phyloP scores from a whole-genome alignment of 2,329 filamentous ascomycete genomes.

The Penicillium sp. region DNA sequence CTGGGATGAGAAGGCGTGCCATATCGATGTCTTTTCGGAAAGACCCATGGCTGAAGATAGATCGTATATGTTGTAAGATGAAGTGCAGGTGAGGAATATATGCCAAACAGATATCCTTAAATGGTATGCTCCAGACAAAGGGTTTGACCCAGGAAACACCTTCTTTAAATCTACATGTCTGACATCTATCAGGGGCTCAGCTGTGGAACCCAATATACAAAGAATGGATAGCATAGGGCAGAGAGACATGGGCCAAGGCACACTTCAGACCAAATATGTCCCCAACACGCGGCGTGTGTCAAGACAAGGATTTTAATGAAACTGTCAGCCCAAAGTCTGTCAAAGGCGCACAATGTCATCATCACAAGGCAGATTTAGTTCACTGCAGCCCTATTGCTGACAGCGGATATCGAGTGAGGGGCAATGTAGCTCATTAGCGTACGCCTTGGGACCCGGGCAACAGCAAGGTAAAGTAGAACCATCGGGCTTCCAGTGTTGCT shows the following conservation, averaged over 20 bases:
- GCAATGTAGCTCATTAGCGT: not conserved
- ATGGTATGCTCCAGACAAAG: not conserved
- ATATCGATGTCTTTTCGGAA: slow-evolving; percentile 5
- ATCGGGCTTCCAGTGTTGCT: not conserved
- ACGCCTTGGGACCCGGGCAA: no score
- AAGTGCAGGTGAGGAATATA: not conserved
- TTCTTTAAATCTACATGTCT: not conserved
- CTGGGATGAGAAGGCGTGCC: slow-evolving; percentile 11
- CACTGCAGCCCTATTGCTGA: not conserved
- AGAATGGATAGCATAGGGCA: not conserved
- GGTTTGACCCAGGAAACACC: not conserved
- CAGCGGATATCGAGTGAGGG: not conserved
- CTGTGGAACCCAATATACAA: not conserved
- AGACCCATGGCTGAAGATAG: slow-evolving; percentile 10
- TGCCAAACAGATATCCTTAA: not conserved
- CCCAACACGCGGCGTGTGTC: not conserved
- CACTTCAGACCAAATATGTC: not conserved
- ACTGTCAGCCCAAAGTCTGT: not conserved
- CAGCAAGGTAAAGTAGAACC: not conserved
- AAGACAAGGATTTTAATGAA: not conserved
- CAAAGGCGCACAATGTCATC: no score
- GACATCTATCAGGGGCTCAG: not conserved
- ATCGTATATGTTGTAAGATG: not conserved
- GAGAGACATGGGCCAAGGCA: not conserved
- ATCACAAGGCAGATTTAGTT: not conserved